Conservation (phyloP, 371 early-diverging fungal species). For the Apophysomyces sp. region DNA sequence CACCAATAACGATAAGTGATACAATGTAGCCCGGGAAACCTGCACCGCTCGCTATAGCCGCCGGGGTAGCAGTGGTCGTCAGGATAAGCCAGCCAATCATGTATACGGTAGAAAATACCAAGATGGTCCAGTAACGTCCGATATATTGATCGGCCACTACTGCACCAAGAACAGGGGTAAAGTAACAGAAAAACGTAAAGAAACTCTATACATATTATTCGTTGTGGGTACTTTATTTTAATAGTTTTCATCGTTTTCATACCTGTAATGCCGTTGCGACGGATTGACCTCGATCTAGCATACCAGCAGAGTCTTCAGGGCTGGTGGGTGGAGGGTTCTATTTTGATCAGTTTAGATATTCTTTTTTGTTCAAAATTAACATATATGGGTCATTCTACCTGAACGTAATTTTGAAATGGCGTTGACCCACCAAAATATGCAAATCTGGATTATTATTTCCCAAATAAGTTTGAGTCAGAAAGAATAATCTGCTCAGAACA, state of each 20-base stretch:
- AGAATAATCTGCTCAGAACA: too few relatives aligned
- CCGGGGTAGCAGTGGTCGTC: constrained; percentile 55
- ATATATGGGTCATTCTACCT: constrained; percentile 16
- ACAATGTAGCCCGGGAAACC: constrained; percentile 66
- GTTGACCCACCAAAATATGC: constrained; percentile 73
- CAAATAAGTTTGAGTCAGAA: not conserved
- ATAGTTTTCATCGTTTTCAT: not conserved
- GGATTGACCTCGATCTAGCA: constrained; percentile 42
- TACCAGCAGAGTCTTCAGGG: constrained; percentile 22
- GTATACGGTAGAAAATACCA: constrained; percentile 66
- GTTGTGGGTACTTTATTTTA: too few relatives aligned
- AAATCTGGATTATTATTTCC: constrained; percentile 46
- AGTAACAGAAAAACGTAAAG: constrained; percentile 76
- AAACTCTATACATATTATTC: constrained; percentile 33
- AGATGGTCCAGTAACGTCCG: constrained; percentile 80
- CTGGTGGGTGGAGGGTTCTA: constrained; percentile 4
- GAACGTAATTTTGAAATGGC: constrained; percentile 63
- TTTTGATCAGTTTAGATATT: not conserved
- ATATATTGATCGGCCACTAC: constrained; percentile 75
- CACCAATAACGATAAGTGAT: constrained; percentile 48
- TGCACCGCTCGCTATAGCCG: constrained; percentile 44
- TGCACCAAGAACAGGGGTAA: constrained; percentile 78
- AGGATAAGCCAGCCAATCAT: constrained; percentile 62
- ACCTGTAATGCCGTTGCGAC: constrained; percentile 60
- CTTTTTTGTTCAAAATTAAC: not conserved